A percentile compares a stretch with the other conserved stretches of the same genome.
Evolutionary conservation across 345 rosid genomes (phyloP).

Genomic region (Eucalyptus grandis): DNA sequence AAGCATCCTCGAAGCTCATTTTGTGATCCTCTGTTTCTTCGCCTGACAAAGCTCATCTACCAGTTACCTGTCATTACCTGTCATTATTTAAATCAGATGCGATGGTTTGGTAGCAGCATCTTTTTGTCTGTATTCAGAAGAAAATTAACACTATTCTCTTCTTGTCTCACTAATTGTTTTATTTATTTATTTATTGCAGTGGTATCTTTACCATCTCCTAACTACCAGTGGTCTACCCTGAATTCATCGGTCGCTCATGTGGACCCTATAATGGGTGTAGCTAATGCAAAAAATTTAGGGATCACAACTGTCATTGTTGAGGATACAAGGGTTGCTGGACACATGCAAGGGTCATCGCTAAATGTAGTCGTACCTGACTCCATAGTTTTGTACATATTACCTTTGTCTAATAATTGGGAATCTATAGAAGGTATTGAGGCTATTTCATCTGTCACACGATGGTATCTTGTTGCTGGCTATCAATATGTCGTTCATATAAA

Average conservation of each 20-base stretch:
- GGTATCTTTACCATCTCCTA: conserved; percentile 64
- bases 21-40: background rate
- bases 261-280: conserved; percentile 42
- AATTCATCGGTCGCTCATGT: conserved; percentile 69
- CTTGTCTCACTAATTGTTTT: background rate
- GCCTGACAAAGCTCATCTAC: background rate
- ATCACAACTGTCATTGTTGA: conserved; percentile 59
- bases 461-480: conserved; percentile 74
- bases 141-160: background rate
- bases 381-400: conserved; percentile 36
- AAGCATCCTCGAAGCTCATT: background rate
- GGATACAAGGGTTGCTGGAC: conserved; percentile 92
- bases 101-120: background rate
- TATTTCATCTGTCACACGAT: conserved; percentile 43
- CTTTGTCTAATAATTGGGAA: conserved; percentile 50
- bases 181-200: conserved; percentile 30
- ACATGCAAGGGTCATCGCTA: conserved; percentile 70
- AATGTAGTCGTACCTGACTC: conserved; percentile 73
- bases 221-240: conserved; percentile 69
- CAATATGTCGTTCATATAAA: conserved; percentile 61
- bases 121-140: background rate
- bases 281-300: conserved; percentile 59
- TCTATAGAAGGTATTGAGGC: conserved; percentile 33
- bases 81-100: background rate
- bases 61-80: background rate